These are phyloP conservation scores for Actinomucor elegans DNA, from an alignment of 371 early-diverging fungal genomes.

Conservation along the genomic window DNA sequence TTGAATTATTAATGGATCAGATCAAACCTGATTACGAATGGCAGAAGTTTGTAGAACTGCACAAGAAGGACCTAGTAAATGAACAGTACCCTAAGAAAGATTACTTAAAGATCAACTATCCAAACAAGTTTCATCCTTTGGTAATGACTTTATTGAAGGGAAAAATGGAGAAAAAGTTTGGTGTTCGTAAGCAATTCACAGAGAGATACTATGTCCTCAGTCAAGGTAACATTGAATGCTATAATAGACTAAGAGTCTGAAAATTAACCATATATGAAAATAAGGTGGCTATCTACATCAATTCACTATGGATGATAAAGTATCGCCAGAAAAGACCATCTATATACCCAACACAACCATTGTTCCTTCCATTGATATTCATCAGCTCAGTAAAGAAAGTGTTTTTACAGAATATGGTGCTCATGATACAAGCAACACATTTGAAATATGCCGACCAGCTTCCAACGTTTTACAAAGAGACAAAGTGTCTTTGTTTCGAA, in stretches of 20 bases:
- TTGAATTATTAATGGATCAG: constrained; percentile 22
- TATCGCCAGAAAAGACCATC: constrained; percentile 38
- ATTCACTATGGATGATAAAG: constrained; percentile 36
- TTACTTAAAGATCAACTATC: constrained; percentile 46
- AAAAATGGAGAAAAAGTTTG: constrained; percentile 32
- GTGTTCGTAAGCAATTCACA: constrained; percentile 38
- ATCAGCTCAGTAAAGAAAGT: neutral
- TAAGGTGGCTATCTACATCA: constrained; percentile 48
- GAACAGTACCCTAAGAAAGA: constrained; percentile 35
- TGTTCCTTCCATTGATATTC: constrained; percentile 26
- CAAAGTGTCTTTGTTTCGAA: constrained; percentile 17
- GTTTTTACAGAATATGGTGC: neutral
- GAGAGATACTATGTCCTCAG: constrained; percentile 40
- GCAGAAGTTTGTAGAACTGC: constrained; percentile 24
- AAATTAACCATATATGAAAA: too few relatives aligned
- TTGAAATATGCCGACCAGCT: constrained; percentile 21
- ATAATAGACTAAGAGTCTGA: too few relatives aligned
- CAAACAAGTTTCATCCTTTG: constrained; percentile 40
- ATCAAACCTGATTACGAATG: constrained; percentile 37
- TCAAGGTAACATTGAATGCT: constrained; percentile 29
- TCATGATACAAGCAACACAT: constrained; percentile 1
- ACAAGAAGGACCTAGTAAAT: constrained; percentile 34
- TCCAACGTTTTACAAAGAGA: constrained; percentile 21
- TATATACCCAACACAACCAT: constrained; percentile 34
- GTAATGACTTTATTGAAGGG: constrained; percentile 46